Conservation (phyloP, 2,329 filamentous ascomycete genomes). For the Penicillium aurantiogriseum region DNA sequence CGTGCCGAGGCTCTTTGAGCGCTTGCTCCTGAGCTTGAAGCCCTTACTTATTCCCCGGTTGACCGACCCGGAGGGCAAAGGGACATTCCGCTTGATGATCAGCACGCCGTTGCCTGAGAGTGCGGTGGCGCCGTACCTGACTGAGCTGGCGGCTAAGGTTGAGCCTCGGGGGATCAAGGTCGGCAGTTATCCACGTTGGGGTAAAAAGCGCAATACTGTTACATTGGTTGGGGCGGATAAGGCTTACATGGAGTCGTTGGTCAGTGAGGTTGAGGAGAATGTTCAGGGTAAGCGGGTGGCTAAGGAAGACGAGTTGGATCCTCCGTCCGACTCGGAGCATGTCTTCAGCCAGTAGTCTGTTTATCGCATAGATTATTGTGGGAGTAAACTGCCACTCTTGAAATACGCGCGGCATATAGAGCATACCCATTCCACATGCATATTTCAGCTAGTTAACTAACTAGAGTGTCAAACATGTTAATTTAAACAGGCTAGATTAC, state of each 20-base stretch:
- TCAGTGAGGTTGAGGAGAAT: conserved; percentile 72
- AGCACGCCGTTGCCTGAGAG: conserved; percentile 88
- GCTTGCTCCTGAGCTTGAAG: conserved; percentile 73
- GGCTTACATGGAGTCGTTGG: conserved; percentile 73
- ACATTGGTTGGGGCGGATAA: conserved; percentile 78
- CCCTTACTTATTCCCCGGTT: conserved; percentile 68
- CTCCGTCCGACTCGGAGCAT: conserved; percentile 30
- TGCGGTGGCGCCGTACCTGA: conserved; percentile 76
- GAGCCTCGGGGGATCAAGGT: conserved; percentile 81
- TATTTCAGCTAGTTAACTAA: neutral
- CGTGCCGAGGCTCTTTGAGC: conserved; percentile 79
- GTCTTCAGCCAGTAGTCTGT: conserved; percentile 23
- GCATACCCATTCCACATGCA: neutral
- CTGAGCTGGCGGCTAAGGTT: conserved; percentile 71
- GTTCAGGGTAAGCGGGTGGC: conserved; percentile 70
- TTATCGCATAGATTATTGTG: neutral
- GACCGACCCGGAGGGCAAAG: conserved; percentile 76
- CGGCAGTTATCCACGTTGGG: conserved; percentile 92
- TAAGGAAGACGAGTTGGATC: conserved; percentile 70
- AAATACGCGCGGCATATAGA: neutral
- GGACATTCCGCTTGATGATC: conserved; percentile 74
- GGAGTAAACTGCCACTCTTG: neutral
- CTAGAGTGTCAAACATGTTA: neutral
- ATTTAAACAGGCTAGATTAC: neutral
- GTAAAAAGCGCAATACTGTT: conserved; percentile 81